A percentile compares a stretch with the other conserved stretches of the same genome.
Conservation (phyloP, 768 basidiomycete species). For the Suillus paluster region DNA sequence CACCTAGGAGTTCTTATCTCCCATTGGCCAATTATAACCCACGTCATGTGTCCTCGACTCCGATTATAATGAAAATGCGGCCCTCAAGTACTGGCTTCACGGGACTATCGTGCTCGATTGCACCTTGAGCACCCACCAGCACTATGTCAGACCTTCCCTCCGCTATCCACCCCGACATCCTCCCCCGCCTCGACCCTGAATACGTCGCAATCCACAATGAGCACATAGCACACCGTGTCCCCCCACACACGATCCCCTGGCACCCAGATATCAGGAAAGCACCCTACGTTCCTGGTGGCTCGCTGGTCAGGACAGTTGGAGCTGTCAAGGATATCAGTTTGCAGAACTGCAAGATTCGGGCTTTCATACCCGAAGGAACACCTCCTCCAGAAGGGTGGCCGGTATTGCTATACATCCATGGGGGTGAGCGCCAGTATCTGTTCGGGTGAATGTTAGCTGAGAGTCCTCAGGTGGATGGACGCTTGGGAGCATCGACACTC, state of each 20-base stretch:
- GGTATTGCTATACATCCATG: constrained; percentile 73
- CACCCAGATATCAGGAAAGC: constrained; percentile 54
- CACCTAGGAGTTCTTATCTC: not conserved
- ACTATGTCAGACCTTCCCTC: constrained; percentile 35
- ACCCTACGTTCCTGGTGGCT: constrained; percentile 57
- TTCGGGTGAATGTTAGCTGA: not conserved
- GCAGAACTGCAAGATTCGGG: constrained; percentile 56
- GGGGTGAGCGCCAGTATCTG: constrained; percentile 46
- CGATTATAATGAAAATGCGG: not conserved
- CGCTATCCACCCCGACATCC: constrained; percentile 64
- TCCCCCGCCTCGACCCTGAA: constrained; percentile 61
- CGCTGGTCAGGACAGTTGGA: constrained; percentile 59
- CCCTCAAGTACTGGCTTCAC: not conserved
- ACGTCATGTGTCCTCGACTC: constrained; percentile 16
- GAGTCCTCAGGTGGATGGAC: constrained; percentile 68
- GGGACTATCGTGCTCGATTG: not conserved
- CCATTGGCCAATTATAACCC: constrained; percentile 14
- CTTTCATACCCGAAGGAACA: constrained; percentile 61
- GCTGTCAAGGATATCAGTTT: constrained; percentile 53
- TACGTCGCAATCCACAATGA: constrained; percentile 63
- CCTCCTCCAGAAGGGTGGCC: constrained; percentile 65
- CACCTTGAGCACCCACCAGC: not conserved
- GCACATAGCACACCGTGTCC: constrained; percentile 46
- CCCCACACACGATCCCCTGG: constrained; percentile 65
- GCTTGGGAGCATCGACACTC: constrained; percentile 61